Conservation (phyloP, 2,329 filamentous ascomycete species). For the Aspergillus sp. region DNA sequence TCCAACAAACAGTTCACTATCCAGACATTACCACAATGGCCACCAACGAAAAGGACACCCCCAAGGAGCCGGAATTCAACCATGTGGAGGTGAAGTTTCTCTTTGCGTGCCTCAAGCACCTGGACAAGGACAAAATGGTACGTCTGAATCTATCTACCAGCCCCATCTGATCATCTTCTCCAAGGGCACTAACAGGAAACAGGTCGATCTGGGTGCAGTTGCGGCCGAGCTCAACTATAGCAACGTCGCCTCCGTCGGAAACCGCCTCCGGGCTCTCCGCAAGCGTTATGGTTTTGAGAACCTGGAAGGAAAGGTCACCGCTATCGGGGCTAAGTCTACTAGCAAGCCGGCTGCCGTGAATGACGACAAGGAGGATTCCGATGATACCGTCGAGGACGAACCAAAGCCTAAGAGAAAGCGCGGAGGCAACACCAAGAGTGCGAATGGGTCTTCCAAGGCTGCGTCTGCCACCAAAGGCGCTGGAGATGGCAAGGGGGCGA, state of each 20-base stretch:
- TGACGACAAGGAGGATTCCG: not conserved
- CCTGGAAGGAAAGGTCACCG: constrained; percentile 4
- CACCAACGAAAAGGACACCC: not conserved
- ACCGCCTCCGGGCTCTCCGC: constrained; percentile 25
- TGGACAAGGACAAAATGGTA: constrained; percentile 17
- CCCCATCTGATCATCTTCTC: not conserved
- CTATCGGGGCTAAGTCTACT: not conserved
- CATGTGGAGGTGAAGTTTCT: constrained; percentile 21
- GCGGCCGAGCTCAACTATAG: constrained; percentile 25
- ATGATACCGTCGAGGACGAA: not conserved
- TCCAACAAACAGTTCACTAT: too few species aligned
- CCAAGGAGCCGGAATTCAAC: constrained; percentile 6
- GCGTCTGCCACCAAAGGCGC: constrained; percentile 15
- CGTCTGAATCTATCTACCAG: not conserved
- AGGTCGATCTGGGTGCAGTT: constrained; percentile 29
- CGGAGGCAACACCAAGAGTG: constrained; percentile 13
- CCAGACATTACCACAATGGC: constrained; percentile 6
- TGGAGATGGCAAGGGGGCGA: not conserved
- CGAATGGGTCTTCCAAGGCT: constrained; percentile 17
- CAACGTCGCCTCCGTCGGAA: constrained; percentile 27
- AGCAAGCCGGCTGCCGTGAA: not conserved
- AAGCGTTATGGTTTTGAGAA: constrained; percentile 24
- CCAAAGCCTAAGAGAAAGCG: not conserved
- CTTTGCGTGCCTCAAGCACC: constrained; percentile 25
- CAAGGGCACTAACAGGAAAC: not conserved